Evolutionary conservation across 352 stramenopile species (phyloP).

Genomic region (Globisporangium sylvaticum): DNA sequence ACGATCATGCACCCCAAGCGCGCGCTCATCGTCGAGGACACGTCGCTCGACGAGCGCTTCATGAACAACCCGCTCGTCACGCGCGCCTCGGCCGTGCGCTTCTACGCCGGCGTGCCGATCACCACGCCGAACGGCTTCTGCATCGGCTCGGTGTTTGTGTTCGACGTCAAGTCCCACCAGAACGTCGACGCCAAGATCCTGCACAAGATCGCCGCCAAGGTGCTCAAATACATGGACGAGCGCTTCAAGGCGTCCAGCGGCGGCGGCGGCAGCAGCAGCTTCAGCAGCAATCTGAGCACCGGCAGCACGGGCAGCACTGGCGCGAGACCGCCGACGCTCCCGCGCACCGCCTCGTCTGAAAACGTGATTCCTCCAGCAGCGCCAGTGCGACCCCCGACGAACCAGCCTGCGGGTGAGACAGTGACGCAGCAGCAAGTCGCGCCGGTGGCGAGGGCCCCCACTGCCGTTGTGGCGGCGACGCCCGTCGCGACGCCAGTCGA

Average conservation of each 20-base stretch:
- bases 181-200: constrained; percentile 80
- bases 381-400: constrained; percentile 21
- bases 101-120: constrained; percentile 82
- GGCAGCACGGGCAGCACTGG: constrained; percentile 12
- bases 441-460: constrained; percentile 7
- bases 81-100: constrained; percentile 73
- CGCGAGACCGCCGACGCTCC: constrained; percentile 13
- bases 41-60: constrained; percentile 77
- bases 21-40: constrained; percentile 80
- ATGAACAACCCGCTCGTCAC: constrained; percentile 82
- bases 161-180: constrained; percentile 77
- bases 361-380: constrained; percentile 6
- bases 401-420: constrained; percentile 52
- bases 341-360: constrained; percentile 28
- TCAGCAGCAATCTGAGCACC: constrained; percentile 17
- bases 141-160: constrained; percentile 85
- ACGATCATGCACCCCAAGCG: constrained; percentile 86
- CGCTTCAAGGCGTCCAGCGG: constrained; percentile 48
- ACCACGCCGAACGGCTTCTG: constrained; percentile 72
- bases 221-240: constrained; percentile 88
- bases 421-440: constrained; percentile 40
- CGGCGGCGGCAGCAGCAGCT: constrained; percentile 5
- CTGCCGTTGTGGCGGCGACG: constrained; percentile 19
- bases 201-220: constrained; percentile 84
- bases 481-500: constrained; percentile 17